phyloP scores from a whole-genome alignment of 495 filamentous ascomycete species.

The Aspergillus campestris region DNA sequence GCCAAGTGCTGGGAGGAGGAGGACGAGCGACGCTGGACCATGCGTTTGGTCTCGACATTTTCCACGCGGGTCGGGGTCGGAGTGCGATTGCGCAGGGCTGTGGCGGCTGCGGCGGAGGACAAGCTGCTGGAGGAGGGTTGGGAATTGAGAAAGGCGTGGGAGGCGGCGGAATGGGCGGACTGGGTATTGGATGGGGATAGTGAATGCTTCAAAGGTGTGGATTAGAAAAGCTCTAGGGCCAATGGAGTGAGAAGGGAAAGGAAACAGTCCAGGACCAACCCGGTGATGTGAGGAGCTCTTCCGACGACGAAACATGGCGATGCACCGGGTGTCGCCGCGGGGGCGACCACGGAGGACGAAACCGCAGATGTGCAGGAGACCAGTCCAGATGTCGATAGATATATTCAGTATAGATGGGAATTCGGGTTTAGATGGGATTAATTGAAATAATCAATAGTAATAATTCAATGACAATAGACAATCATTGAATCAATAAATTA shows the following conservation, averaged over 20 bases:
- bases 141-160: conserved; percentile 67
- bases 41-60: conserved; percentile 81
- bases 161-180: conserved; percentile 65
- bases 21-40: conserved; percentile 61
- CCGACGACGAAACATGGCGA: conserved; percentile 45
- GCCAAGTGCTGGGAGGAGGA: conserved; percentile 55
- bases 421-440: background rate
- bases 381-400: no score
- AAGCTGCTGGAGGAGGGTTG: conserved; percentile 56
- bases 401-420: background rate
- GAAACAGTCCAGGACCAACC: conserved; percentile 30
- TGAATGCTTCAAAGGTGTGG: conserved; percentile 32
- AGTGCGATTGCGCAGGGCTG: conserved; percentile 68
- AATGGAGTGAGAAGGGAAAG: background rate
- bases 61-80: conserved; percentile 68
- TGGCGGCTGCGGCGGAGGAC: conserved; percentile 75
- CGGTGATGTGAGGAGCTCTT: conserved; percentile 48
- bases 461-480: background rate
- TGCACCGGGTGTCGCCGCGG: conserved; percentile 1
- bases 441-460: background rate
- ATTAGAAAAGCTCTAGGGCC: background rate
- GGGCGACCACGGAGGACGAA: background rate
- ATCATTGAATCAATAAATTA: no score
- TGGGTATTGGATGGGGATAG: conserved; percentile 53
- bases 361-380: no score